phyloP scores from a whole-genome alignment of 2,329 filamentous ascomycete species.

The Pyricularia pennisetigena region DNA sequence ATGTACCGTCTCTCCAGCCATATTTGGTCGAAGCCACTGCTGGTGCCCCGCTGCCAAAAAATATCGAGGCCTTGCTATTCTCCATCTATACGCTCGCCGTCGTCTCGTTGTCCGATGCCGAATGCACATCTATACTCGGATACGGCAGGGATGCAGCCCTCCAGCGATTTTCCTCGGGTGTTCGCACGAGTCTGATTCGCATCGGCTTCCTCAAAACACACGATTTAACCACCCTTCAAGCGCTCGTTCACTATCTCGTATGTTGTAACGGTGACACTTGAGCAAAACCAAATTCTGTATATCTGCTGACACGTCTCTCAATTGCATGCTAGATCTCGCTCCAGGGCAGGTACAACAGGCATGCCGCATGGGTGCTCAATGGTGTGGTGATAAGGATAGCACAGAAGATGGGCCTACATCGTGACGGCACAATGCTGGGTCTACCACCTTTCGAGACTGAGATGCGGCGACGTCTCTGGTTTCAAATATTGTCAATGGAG shows the following conservation, averaged over 20 bases:
- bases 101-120: conserved; percentile 41
- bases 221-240: conserved; percentile 48
- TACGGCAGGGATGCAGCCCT: conserved; percentile 38
- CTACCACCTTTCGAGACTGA: conserved; percentile 55
- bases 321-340: conserved; percentile 35
- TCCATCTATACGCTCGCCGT: conserved; percentile 55
- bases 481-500: conserved; percentile 51
- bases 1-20: conserved; percentile 59
- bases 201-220: conserved; percentile 49
- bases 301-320: conserved; percentile 4
- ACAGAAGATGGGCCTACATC: conserved; percentile 57
- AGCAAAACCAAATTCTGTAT: not conserved
- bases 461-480: conserved; percentile 59
- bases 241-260: conserved; percentile 48
- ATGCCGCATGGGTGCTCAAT: conserved; percentile 50
- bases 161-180: conserved; percentile 40
- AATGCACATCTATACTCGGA: conserved; percentile 44
- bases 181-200: conserved; percentile 37
- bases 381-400: conserved; percentile 54
- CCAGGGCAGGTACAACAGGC: conserved; percentile 46
- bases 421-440: conserved; percentile 46
- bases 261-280: conserved; percentile 10
- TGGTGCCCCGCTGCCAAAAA: conserved; percentile 42
- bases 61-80: conserved; percentile 52
- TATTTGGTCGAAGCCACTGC: conserved; percentile 53